Percentiles rank a stretch among this genome's conserved stretches.
Evolutionary conservation across 768 basidiomycete genomes (phyloP).

Genomic region (Kockovaella imperatae): DNA sequence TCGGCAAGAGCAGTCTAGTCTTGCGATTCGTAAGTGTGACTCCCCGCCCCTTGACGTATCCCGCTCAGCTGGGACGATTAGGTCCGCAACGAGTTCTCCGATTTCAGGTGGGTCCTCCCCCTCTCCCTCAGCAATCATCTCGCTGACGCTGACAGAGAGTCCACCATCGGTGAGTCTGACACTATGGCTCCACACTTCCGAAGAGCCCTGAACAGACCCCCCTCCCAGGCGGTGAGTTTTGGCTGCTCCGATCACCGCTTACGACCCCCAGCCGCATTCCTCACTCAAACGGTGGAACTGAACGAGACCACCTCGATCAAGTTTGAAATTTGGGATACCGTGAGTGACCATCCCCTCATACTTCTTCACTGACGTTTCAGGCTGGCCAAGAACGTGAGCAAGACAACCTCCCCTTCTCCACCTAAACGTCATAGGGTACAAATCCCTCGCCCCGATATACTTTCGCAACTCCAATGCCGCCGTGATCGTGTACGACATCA

Average conservation of each 20-base stretch:
- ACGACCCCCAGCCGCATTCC: conserved; percentile 66
- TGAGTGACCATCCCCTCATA: no score
- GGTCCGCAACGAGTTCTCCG: conserved; percentile 47
- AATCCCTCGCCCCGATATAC: conserved; percentile 44
- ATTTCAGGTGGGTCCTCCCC: conserved; percentile 37
- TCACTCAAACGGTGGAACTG: conserved; percentile 92
- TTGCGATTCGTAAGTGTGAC: conserved; percentile 73
- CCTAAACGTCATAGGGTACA: conserved; percentile 28
- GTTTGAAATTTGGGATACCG: conserved; percentile 82
- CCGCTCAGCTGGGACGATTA: conserved; percentile 11
- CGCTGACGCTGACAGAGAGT: conserved; percentile 29
- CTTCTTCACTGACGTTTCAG: conserved; percentile 14
- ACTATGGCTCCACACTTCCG: background rate
- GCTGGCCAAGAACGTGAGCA: conserved; percentile 44
- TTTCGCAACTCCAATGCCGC: conserved; percentile 44
- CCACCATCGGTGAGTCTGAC: conserved; percentile 35
- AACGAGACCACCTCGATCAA: conserved; percentile 86
- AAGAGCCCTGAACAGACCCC: no score
- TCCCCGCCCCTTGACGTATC: background rate
- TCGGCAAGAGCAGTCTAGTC: conserved; percentile 88
- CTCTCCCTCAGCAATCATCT: background rate
- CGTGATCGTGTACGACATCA: conserved; percentile 63
- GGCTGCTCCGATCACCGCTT: background rate
- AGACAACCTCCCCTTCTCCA: background rate
- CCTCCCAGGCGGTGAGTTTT: conserved; percentile 30